phyloP scores from a whole-genome alignment of 2,329 filamentous ascomycete genomes.

The Clonostachys sp. region DNA sequence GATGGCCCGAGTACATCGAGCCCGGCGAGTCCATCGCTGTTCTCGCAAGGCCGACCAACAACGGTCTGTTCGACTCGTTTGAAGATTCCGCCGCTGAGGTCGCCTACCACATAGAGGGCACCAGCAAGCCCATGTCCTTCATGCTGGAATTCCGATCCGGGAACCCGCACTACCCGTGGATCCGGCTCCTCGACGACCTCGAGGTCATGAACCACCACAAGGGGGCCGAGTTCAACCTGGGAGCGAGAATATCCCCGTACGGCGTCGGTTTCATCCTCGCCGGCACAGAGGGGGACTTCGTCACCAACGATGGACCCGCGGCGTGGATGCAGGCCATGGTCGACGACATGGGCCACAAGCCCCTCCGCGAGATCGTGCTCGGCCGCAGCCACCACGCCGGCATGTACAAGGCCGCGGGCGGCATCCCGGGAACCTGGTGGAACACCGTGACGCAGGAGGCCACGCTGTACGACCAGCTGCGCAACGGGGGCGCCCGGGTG shows the following conservation, averaged over 20 bases:
- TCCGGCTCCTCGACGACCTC: slow-evolving; percentile 14
- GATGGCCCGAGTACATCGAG: slow-evolving; percentile 16
- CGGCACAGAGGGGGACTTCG: slow-evolving; percentile 20
- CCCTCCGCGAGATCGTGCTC: slow-evolving; percentile 20
- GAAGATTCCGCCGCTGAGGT: slow-evolving; percentile 18
- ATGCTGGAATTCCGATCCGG: slow-evolving; percentile 8
- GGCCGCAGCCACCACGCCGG: slow-evolving; percentile 23
- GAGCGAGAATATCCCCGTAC: slow-evolving; percentile 5
- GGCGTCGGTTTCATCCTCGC: slow-evolving; percentile 19
- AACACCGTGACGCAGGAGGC: slow-evolving; percentile 14
- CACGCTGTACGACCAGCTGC: slow-evolving; percentile 15
- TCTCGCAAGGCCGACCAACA: not conserved
- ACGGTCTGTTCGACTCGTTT: not conserved
- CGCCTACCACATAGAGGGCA: slow-evolving; percentile 18
- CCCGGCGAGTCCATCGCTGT: slow-evolving; percentile 13
- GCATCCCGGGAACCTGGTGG: slow-evolving; percentile 2
- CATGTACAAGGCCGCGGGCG: slow-evolving; percentile 4
- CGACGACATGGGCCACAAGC: slow-evolving; percentile 13
- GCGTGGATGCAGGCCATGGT: slow-evolving; percentile 23
- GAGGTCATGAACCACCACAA: slow-evolving; percentile 10
- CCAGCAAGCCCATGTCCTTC: slow-evolving; percentile 15
- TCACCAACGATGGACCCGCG: slow-evolving; percentile 10
- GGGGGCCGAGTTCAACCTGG: slow-evolving; percentile 7
- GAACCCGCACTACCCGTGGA: not conserved
- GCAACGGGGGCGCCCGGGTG: slow-evolving; percentile 17